A percentile compares a stretch with the other conserved stretches of the same genome.
Evolutionary conservation across 1,284 basidiomycete species (phyloP).

Genomic region (Cutaneotrichosporon mucoides): DNA sequence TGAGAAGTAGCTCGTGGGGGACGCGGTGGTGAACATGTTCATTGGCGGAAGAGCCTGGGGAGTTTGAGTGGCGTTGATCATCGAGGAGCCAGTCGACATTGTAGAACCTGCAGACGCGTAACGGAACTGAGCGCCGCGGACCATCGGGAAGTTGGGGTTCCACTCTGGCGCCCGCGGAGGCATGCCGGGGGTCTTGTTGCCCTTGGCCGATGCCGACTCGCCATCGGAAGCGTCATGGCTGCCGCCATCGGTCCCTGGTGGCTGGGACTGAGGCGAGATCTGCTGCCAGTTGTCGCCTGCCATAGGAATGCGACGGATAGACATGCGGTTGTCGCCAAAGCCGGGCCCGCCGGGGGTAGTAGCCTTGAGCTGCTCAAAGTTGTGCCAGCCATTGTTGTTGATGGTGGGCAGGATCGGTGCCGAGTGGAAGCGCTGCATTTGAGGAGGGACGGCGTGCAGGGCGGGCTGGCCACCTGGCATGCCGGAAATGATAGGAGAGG

Average conservation of each 20-base stretch:
- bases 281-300: not conserved
- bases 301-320: slow-evolving; percentile 9
- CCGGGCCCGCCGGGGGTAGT: slow-evolving; percentile 6
- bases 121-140: slow-evolving; percentile 7
- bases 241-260: slow-evolving; percentile 22
- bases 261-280: slow-evolving; percentile 12
- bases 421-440: slow-evolving; percentile 40
- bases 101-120: slow-evolving; percentile 27
- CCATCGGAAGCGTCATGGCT: slow-evolving; percentile 14
- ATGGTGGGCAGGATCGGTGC: slow-evolving; percentile 36
- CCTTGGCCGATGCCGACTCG: slow-evolving; percentile 1
- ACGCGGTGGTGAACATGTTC: slow-evolving; percentile 17
- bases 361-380: slow-evolving; percentile 16
- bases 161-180: not conserved
- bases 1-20: slow-evolving; percentile 3
- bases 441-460: slow-evolving; percentile 37
- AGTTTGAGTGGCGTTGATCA: slow-evolving; percentile 19
- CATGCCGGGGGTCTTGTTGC: slow-evolving; percentile 2
- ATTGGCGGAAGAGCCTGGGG: slow-evolving; percentile 23
- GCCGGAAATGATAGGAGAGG: slow-evolving; percentile 9
- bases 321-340: slow-evolving; percentile 13
- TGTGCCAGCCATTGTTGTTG: slow-evolving; percentile 20
- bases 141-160: slow-evolving; percentile 1
- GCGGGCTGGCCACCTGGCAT: not conserved
- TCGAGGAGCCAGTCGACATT: slow-evolving; percentile 28